Evolutionary conservation across 202 grass and related monocot genomes (phyloP).

Genomic region (Carex sylvatica): DNA sequence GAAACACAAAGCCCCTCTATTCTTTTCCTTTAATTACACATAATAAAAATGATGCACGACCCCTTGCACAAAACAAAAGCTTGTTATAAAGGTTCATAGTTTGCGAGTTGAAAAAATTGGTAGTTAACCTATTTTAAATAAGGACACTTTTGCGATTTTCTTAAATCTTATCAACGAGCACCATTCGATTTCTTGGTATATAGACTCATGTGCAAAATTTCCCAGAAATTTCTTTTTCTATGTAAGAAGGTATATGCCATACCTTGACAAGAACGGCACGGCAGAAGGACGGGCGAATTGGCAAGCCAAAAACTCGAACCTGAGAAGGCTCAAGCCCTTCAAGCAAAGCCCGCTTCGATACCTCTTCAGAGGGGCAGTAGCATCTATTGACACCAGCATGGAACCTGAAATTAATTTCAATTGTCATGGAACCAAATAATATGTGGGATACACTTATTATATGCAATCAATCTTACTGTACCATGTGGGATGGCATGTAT

Average conservation of each 20-base stretch:
- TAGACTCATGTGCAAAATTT: neutral
- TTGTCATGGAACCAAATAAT: slow-evolving; percentile 3
- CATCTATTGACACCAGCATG: slow-evolving; percentile 84
- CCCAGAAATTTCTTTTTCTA: neutral
- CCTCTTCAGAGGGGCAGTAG: slow-evolving; percentile 87
- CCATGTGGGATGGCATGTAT: slow-evolving; percentile 90
- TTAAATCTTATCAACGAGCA: neutral
- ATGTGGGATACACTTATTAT: neutral
- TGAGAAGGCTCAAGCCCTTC: slow-evolving; percentile 69
- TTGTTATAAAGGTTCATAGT: neutral
- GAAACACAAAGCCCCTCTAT: neutral
- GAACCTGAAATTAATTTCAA: slow-evolving; percentile 56
- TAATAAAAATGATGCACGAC: neutral
- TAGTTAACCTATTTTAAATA: neutral
- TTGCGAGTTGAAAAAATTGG: neutral
- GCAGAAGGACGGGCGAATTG: slow-evolving; percentile 79
- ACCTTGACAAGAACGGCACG: slow-evolving; percentile 82
- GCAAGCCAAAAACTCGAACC: slow-evolving; percentile 69
- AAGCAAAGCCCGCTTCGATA: slow-evolving; percentile 72
- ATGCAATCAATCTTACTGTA: slow-evolving; percentile 24
- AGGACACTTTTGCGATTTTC: neutral
- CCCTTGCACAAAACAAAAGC: neutral
- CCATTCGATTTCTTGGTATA: neutral
- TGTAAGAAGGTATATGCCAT: neutral
- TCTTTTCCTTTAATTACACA: neutral